Evolutionary conservation across 495 filamentous ascomycete species (phyloP), one percentile per base, ranked within the genome.

Genomic region (Trichoderma virens): DNA sequence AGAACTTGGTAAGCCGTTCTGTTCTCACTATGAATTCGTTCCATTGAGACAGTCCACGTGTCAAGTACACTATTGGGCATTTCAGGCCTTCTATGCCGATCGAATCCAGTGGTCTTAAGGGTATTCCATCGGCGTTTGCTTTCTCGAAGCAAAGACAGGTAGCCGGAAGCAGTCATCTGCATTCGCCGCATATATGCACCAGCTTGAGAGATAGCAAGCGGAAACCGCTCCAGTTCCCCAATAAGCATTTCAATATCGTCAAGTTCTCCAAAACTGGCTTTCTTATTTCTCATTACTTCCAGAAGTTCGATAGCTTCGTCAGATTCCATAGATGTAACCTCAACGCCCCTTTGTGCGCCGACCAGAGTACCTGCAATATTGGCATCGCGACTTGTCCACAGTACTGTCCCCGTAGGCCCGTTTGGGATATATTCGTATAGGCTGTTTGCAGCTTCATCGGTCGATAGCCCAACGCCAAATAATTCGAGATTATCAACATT

Each of bases 401-500:
- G 61, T 7, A 75, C 64, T 11, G 68, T 71, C 31, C 73, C 72
- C 9, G 69, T 70, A 11, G 65, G 41, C 14, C 67, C 54, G 30
- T 61, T 61, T 0, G 66, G 71, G 62, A 73, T 59, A n/a, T 60
- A 69, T 38, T 63, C 65, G 61, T 62, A 59, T 41, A 72, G 28
- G 54, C 31, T 39, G 9, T 8, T 60, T 7, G 62, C 0, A 20
- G 34, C 1, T 61, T 60, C 8, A 32, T 35, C 54, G 2, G 35
- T 1, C 9, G 35, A 39, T 6, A 39, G 35, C 35, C 43, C 59
- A 7, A 71, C 66, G 1, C 67, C 65, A 61, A 72, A 72, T 32
- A 65, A 25, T 14, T 47, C 28, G 34, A 74, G 34, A 63, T 78
- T 64, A 65, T 79, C 76, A 1, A 72, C 72, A 54, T 77, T 76